Evolutionary conservation across 2,329 filamentous ascomycete genomes (phyloP), one percentile per base, ranked within the genome.

Genomic region (Aaosphaeria pasadenensis): DNA sequence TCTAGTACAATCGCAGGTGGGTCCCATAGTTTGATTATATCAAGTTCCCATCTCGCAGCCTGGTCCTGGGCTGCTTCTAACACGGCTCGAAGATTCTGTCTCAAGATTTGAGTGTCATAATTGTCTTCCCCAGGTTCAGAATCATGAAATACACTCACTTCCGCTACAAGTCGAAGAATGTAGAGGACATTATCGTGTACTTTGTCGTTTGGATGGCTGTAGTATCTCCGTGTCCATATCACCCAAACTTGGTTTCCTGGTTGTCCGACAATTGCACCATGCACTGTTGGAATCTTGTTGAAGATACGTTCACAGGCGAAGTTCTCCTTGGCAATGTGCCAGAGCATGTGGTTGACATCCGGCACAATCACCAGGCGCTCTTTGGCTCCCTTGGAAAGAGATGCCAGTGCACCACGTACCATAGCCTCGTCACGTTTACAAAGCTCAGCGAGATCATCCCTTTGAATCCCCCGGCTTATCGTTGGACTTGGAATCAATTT

Each of bases 11-110:
- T 62, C 56, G 61, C 65, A 67, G 79, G 73, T 5, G 90, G 89
- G 64, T 94, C 95, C 91, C 91, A 96, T 43, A 94, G 73, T 62
- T 89, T 78, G 6, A 95, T 80, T 35, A 80, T 77, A 33, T 77
- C 74, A 68, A 88, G 82, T 28, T 79, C 72, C 86, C 88, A 94
- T 45, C 80, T 74, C 1, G 72, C 69, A 1, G 90, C 90, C 69
- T 92, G 83, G 4, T 70, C 70, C 59, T 85, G 82, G 3, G 89
- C 90, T 24, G 83, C 74, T 43, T 73, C 69, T 30, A 95, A 64
- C 13, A 95, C 78, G 2, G 79, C 78, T 36, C 76, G 73, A 13
- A 69, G 38, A 7, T 49, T 45, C 0, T 36, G 5, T 3, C 51
- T 43, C 46, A 55, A 56, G 6, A 48, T 40, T 7, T 50, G 30